phyloP scores from a whole-genome alignment of 352 stramenopile genomes.

The Pythium chondricola region DNA sequence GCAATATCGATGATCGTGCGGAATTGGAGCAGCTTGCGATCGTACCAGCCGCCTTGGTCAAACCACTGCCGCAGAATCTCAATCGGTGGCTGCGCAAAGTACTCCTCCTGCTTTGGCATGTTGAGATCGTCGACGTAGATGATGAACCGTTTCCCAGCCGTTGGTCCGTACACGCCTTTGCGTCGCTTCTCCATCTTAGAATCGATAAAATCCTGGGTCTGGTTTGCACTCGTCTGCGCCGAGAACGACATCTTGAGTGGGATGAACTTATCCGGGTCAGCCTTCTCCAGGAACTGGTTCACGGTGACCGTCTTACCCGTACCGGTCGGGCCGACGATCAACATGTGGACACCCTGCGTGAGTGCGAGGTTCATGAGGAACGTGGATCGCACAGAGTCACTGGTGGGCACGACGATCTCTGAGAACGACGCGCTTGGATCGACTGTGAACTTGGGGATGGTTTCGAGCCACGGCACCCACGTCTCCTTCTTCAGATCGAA shows the following conservation, averaged over 20 bases:
- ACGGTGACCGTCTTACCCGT: conserved; percentile 95
- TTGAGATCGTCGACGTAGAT: conserved; percentile 95
- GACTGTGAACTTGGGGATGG: conserved; percentile 70
- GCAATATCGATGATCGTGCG: conserved; percentile 88
- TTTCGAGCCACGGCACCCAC: conserved; percentile 91
- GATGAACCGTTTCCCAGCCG: conserved; percentile 88
- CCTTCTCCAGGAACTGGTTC: conserved; percentile 87
- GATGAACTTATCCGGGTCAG: conserved; percentile 86
- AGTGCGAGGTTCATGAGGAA: conserved; percentile 89
- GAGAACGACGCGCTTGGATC: conserved; percentile 79
- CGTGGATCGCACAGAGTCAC: conserved; percentile 90
- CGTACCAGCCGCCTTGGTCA: conserved; percentile 93
- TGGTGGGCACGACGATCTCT: conserved; percentile 92
- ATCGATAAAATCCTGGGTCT: conserved; percentile 93
- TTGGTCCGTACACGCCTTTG: conserved; percentile 90
- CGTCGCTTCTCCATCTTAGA: conserved; percentile 91
- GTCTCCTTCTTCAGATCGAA: conserved; percentile 71
- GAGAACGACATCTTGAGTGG: conserved; percentile 91
- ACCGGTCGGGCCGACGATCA: conserved; percentile 92
- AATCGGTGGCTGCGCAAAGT: conserved; percentile 92
- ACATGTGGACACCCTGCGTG: conserved; percentile 77
- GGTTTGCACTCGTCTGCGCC: conserved; percentile 89
- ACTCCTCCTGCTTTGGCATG: conserved; percentile 93
- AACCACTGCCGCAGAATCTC: conserved; percentile 95
- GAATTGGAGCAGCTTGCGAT: conserved; percentile 90